These are phyloP conservation scores for Mycena sanguinolenta DNA, from an alignment of 768 basidiomycete species.

Conservation along the genomic window DNA sequence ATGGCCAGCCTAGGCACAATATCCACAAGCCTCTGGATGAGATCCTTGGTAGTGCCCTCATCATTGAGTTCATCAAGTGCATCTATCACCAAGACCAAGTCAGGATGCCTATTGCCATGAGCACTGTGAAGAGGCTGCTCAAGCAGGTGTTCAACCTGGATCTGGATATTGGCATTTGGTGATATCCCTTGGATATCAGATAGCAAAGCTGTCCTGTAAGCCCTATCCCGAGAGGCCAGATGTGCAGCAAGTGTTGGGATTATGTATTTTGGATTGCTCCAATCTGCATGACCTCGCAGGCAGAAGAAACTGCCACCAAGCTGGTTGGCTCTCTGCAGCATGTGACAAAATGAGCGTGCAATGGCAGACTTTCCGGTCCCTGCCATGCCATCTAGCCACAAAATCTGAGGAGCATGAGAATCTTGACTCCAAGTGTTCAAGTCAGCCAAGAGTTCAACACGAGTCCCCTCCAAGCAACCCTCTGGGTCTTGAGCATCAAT, in stretches of 20 bases:
- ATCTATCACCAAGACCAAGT: constrained; percentile 1
- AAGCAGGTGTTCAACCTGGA: constrained; percentile 8
- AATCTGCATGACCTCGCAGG: constrained; percentile 6
- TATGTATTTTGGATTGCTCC: not conserved
- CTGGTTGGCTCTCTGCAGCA: not conserved
- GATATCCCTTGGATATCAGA: not conserved
- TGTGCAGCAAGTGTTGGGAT: not conserved
- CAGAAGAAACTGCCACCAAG: constrained; percentile 15
- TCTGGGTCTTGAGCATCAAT: constrained; percentile 10
- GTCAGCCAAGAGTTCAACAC: constrained; percentile 3
- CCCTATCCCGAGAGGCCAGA: not conserved
- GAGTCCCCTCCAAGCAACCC: constrained; percentile 9
- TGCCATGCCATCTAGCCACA: too few species aligned
- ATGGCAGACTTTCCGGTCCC: constrained; percentile 3
- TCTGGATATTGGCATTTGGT: constrained; percentile 2
- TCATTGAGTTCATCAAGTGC: constrained; percentile 1
- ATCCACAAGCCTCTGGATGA: too few species aligned
- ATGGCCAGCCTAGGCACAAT: constrained; percentile 1
- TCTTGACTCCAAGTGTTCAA: constrained; percentile 7
- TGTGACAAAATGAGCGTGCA: constrained; percentile 5
- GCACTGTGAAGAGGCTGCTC: constrained; percentile 3
- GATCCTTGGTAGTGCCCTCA: not conserved
- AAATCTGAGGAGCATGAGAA: constrained; percentile 2
- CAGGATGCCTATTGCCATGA: not conserved
- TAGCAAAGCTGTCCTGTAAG: constrained; percentile 1